Evolutionary conservation across 768 basidiomycete genomes (phyloP), one percentile per base, ranked within the genome.

Genomic region (Lentinula lateritia): DNA sequence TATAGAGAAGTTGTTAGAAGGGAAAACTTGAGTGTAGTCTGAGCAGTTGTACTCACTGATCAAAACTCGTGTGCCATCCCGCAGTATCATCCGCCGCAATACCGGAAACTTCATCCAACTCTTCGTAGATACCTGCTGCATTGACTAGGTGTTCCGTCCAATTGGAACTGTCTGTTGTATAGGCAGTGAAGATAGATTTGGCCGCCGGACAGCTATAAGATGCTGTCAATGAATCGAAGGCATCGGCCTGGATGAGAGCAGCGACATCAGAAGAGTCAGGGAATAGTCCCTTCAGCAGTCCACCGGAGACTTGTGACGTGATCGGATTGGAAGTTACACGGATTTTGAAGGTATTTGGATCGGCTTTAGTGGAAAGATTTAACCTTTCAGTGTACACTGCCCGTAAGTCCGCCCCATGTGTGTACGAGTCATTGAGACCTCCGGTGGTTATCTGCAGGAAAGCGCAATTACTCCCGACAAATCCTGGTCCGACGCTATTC

Each of bases 251-350:
- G 39, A 82, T 73, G 16, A 75, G 55, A 2, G 75, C 78, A 9
- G 74, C 67, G 12, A 71, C 62, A 35, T 71, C 66, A 9, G 65
- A 54, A 42, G 76, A 74, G 12, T 54, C 62, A 5, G 82, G 80
- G 68, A 82, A 82, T 13, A 83, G 68, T 2, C 81, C 80, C 48
- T 70, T 70, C 20, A 80, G 63, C n/a, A 82, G 73, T 1, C 77
- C 79, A n/a, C 78, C 77, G 15, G 81, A 80, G 1, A 82, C 79
- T 71, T 83, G 79, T 0, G 82, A 83, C 12, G 82, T 82, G 35
- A 83, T 80, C 16, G 73, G 75, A 55, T 83, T 83, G 70, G 80
- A 81, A 2, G 82, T 82, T 6, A 82, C 80, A 3, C 80, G 77
- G 48, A 81, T 74, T 60, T 68, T 70, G 20, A 68, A 69, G n/a